Evolutionary conservation across 2,329 filamentous ascomycete genomes (phyloP).

Genomic region (Colletotrichum magnum): DNA sequence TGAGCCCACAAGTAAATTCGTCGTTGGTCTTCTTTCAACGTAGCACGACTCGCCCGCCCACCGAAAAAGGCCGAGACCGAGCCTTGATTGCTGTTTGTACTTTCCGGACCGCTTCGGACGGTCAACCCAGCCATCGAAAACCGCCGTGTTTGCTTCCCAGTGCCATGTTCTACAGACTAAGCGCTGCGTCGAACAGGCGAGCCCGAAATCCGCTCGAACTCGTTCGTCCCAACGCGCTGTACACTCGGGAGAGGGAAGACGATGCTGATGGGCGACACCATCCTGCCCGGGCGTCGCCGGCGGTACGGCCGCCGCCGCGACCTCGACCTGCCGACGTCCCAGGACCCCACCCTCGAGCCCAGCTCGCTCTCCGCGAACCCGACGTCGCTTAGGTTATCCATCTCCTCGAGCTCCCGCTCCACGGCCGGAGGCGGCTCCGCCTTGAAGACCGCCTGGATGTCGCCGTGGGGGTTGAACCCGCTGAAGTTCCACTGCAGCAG

Average conservation of each 20-base stretch:
- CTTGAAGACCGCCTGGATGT: constrained; percentile 73
- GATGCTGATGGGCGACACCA: constrained; percentile 36
- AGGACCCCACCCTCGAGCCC: constrained; percentile 4
- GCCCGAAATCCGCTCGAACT: constrained; percentile 31
- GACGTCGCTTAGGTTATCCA: constrained; percentile 39
- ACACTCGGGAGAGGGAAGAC: constrained; percentile 37
- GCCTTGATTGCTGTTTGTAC: no score
- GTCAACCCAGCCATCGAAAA: not conserved
- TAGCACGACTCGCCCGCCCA: no score
- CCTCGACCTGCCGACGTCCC: constrained; percentile 14
- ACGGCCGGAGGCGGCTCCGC: constrained; percentile 65
- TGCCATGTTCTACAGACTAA: not conserved
- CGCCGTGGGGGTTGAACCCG: constrained; percentile 67
- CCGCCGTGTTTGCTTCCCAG: not conserved
- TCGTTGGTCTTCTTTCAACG: no score
- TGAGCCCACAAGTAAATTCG: no score
- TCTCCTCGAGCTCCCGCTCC: constrained; percentile 48
- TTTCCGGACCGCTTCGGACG: no score
- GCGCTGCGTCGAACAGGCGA: constrained; percentile 12
- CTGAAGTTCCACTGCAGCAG: constrained; percentile 43
- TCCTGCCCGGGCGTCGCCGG: constrained; percentile 23
- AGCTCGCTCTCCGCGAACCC: constrained; percentile 35
- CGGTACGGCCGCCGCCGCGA: constrained; percentile 22
- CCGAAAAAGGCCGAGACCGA: no score
- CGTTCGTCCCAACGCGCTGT: constrained; percentile 20